A percentile compares a stretch with the other conserved stretches of the same genome.
phyloP scores from a whole-genome alignment of 78 protist species.

The Dictyostelium capitatum region DNA sequence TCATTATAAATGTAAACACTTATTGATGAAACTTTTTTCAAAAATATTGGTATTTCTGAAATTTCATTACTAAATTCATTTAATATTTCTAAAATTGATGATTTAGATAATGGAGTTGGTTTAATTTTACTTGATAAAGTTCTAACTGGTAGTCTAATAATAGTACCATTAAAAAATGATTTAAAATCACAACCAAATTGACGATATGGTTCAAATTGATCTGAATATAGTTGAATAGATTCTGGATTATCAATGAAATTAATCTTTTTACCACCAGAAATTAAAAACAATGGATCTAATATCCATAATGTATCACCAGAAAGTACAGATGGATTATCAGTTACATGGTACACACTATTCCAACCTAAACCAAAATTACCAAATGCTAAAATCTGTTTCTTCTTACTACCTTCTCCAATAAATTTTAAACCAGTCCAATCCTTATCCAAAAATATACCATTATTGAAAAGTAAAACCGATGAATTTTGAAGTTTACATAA shows the following conservation, averaged over 20 bases:
- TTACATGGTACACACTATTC: slow-evolving; percentile 47
- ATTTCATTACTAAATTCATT: not conserved
- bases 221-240: too few species aligned
- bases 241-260: too few species aligned
- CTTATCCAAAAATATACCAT: slow-evolving; percentile 5
- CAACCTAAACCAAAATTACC: slow-evolving; percentile 53
- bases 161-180: slow-evolving; percentile 13
- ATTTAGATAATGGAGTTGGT: not conserved
- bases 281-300: not conserved
- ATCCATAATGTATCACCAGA: not conserved
- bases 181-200: slow-evolving; percentile 22
- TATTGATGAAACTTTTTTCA: not conserved
- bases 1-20: not conserved
- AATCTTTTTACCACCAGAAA: not conserved
- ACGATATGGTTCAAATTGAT: not conserved
- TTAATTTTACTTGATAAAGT: not conserved
- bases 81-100: not conserved
- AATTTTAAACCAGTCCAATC: slow-evolving; percentile 38
- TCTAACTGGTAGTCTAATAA: slow-evolving; percentile 29
- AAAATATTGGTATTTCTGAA: not conserved
- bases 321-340: slow-evolving; percentile 17
- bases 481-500: slow-evolving; percentile 6
- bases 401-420: slow-evolving; percentile 37
- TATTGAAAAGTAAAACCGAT: slow-evolving; percentile 11
- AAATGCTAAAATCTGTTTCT: slow-evolving; percentile 23